Evolutionary conservation across 306 rosid species (phyloP), one percentile per base, ranked within the genome.

Genomic region (Myrica gale): DNA sequence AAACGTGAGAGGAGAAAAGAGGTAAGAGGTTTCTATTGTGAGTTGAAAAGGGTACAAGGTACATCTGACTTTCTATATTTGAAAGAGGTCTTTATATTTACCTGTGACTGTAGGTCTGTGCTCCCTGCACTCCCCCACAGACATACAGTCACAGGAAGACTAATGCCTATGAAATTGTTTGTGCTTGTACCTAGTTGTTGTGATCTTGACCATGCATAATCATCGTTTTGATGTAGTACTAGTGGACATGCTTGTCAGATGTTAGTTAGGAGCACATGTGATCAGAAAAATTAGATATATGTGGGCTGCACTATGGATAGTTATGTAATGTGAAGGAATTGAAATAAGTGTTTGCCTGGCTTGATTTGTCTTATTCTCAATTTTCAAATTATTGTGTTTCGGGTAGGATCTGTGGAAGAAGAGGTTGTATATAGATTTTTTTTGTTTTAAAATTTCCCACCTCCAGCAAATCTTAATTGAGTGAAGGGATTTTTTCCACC

Each of bases 1-100:
- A 93, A 91, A 77, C 95, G 81, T 57, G 97, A 88, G 76, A 91
- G 81, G 82, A 89, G 83, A 83, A 93, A 91, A 83, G 98, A 93
- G 93, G 98, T 91, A 84, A 89, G 81, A 74, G 67, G 74, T 77
- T 46, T 48, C 76, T 72, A 42, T 79, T 47, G 56, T 21, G 26
- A 80, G 42, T 53, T 79, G n/a, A 75, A 61, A 68, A 79, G 74
- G 72, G 71, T 65, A 68, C 47, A 65, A n/a, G 62, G 41, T 54
- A 56, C 17, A 58, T 60, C 48, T 48, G 50, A 66, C 50, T 42
- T 66, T 17, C 4, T n/a, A 42, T 8, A 66, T 41, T 41, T 42
- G 70, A 66, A 66, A 72, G 61, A 32, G 37, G 37, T 2, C 37
- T 32, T 32, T 32, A 32, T 32, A 2, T 32, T 32, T 32, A 3